These are phyloP conservation scores for Adansonia gregorii DNA, from an alignment of 441 rosid genomes.

Conservation along the genomic window DNA sequence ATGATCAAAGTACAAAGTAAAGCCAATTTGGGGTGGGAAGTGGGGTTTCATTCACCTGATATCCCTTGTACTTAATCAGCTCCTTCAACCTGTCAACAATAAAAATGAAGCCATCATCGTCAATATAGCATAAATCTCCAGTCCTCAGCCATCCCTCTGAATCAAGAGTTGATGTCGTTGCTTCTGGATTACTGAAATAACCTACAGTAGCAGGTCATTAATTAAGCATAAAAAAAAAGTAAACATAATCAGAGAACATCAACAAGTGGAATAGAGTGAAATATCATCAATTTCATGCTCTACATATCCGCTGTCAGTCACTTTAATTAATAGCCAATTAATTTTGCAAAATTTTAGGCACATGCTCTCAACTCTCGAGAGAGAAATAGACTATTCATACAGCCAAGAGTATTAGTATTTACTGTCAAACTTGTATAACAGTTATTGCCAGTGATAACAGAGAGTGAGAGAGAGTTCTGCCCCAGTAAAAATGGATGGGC, in stretches of 20 bases:
- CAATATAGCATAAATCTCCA: conserved; percentile 88
- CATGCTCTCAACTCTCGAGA: too few relatives aligned
- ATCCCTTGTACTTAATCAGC: conserved; percentile 92
- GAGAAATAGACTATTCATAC: not conserved
- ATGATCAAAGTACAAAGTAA: not conserved
- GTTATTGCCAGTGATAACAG: too few relatives aligned
- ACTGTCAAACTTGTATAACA: too few relatives aligned
- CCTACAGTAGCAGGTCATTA: conserved; percentile 42
- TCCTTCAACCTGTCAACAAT: conserved; percentile 92
- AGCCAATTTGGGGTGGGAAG: not conserved
- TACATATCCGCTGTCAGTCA: too few relatives aligned
- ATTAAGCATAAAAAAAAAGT: not conserved
- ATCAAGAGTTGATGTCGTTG: conserved; percentile 77
- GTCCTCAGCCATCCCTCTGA: conserved; percentile 93
- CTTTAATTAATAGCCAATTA: not conserved
- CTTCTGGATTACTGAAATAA: conserved; percentile 81
- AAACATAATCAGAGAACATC: not conserved
- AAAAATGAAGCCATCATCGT: conserved; percentile 85
- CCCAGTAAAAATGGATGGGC: too few relatives aligned
- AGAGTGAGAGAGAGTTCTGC: too few relatives aligned
- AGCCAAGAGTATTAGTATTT: not conserved
- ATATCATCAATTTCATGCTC: not conserved
- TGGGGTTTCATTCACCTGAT: conserved; percentile 58
- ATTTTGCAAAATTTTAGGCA: not conserved
- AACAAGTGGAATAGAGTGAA: not conserved